Conservation (phyloP, 257 asterid genomes). For the Knoxia roxburghii region DNA sequence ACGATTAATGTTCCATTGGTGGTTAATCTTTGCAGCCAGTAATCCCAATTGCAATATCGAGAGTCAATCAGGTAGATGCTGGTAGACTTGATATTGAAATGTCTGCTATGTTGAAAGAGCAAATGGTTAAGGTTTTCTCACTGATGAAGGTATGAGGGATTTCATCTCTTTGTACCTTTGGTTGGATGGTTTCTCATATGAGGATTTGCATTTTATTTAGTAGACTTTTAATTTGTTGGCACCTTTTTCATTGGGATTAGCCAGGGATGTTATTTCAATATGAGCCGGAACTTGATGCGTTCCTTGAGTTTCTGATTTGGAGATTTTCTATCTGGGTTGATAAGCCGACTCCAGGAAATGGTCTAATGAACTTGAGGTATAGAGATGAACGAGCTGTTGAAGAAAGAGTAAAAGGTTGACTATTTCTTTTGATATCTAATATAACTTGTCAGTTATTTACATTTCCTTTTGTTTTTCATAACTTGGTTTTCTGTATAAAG, state of each 20-base stretch:
- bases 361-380: constrained; percentile 75
- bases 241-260: constrained; percentile 62
- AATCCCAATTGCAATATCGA: constrained; percentile 75
- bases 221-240: constrained; percentile 37
- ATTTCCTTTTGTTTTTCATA: not conserved
- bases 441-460: not conserved
- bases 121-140: constrained; percentile 79
- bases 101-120: constrained; percentile 97
- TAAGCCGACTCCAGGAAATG: constrained; percentile 95
- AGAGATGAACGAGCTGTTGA: constrained; percentile 88
- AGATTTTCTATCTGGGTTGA: constrained; percentile 97
- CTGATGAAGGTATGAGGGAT: constrained; percentile 70
- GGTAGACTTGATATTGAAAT: constrained; percentile 85
- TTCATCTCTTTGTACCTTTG: constrained; percentile 15
- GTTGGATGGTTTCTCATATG: constrained; percentile 12
- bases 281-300: constrained; percentile 94
- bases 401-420: constrained; percentile 69
- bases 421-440: not conserved
- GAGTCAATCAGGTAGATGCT: constrained; percentile 93
- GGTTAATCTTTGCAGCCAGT: constrained; percentile 41
- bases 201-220: constrained; percentile 18
- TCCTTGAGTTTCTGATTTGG: constrained; percentile 92
- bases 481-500: not conserved
- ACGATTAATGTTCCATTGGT: constrained; percentile 10
- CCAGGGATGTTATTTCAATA: constrained; percentile 97